Evolutionary conservation across 108 stramenopile species (phyloP), one percentile per base, ranked within the genome.

Genomic region (Epithemia pelagica): DNA sequence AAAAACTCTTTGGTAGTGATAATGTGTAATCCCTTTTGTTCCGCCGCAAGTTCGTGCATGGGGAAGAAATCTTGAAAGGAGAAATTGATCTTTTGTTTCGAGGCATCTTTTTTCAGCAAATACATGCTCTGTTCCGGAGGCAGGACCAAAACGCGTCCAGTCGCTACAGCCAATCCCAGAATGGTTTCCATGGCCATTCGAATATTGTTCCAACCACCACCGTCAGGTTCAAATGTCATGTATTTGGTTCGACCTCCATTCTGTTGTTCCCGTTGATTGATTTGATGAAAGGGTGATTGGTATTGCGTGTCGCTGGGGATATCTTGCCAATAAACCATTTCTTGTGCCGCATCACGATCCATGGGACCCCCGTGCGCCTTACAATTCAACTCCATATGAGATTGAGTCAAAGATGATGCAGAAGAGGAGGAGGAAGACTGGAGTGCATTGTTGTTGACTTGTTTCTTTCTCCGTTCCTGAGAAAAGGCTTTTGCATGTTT

Each of bases 131-230:
- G 90, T 58, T 74, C 74, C 0, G 95, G 95, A 33, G 96, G 97
- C 30, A 97, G 51, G 22, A 97, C 95, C 56, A 97, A 70, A 31
- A 89, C 96, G 19, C 97, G 67, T 32, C 96, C 96, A 75, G 86
- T 97, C 59, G 91, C 92, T 62, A 87, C 75, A 19, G 91, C 89
- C 37, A 95, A 65, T 3, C 85, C 89, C 8, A 96, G 30, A 52
- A 90, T 83, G 20, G 94, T 93, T 78, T 97, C 92, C 75, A 81
- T 73, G 26, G 75, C 75, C 95, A 97, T 96, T n/a, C 97, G 93
- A 58, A 96, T 89, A 79, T 97, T 97, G 80, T 97, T 97, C 78
- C 89, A 97, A 8, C 97, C 97, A 22, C 97, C 97, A 30, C 81
- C 79, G 74, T 93, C 88, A 1, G 92, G 89, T 67, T 97, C 95